These are phyloP conservation scores for Eragrostis nindensis DNA, from an alignment of 176 grass and related monocot species.

Conservation along the genomic window DNA sequence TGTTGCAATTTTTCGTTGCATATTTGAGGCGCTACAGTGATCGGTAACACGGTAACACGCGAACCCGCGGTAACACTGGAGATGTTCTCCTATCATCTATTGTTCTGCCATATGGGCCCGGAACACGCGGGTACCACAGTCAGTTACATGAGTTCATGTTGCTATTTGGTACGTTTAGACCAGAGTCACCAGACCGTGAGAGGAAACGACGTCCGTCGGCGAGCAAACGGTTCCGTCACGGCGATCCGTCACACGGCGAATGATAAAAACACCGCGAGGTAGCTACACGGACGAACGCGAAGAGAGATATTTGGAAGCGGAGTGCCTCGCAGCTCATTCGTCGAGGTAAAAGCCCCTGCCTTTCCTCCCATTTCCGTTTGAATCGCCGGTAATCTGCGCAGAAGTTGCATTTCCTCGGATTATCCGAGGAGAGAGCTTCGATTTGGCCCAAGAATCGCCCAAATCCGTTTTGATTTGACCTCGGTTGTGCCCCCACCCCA, in stretches of 20 bases:
- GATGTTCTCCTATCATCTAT: too few relatives aligned
- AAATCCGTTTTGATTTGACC: constrained; percentile 17
- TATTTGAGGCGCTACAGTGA: too few relatives aligned
- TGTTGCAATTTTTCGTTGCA: too few relatives aligned
- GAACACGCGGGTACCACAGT: background rate
- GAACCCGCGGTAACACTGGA: too few relatives aligned
- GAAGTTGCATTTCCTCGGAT: background rate
- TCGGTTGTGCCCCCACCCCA: background rate
- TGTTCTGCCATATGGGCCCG: background rate
- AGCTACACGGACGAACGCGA: constrained; percentile 22
- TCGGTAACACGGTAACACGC: too few relatives aligned
- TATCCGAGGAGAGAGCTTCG: background rate
- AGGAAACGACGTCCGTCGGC: background rate
- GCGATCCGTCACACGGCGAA: constrained; percentile 13
- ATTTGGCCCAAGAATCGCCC: constrained; percentile 19
- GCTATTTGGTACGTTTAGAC: background rate
- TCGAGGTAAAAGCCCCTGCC: constrained; percentile 29
- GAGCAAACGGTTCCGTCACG: constrained; percentile 37
- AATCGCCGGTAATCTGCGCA: background rate
- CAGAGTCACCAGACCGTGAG: background rate
- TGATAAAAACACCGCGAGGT: constrained; percentile 31
- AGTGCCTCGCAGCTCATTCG: constrained; percentile 28
- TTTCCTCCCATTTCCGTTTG: constrained; percentile 24
- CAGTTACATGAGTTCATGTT: background rate
- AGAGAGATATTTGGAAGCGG: background rate